These are phyloP conservation scores for Akanthomyces muscarius DNA, from an alignment of 2,329 filamentous ascomycete genomes.

Conservation along the genomic window DNA sequence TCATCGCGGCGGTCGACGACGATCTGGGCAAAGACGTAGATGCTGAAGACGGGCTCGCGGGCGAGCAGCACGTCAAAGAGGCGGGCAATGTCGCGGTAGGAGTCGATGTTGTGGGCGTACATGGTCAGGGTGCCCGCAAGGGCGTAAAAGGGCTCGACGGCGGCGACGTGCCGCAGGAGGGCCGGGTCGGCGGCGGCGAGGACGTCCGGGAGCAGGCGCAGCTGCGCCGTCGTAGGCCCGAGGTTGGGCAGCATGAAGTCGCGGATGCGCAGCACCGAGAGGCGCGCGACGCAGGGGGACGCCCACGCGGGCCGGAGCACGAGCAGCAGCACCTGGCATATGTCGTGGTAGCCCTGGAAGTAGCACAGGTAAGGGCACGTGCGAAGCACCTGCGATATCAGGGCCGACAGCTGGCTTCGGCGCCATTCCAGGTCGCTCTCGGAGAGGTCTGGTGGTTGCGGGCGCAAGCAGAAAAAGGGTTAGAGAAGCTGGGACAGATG, in stretches of 20 bases:
- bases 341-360: constrained; percentile 98
- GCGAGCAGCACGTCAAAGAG: constrained; percentile 91
- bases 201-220: constrained; percentile 82
- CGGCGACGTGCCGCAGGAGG: constrained; percentile 71
- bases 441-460: constrained; percentile 52
- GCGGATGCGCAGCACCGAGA: constrained; percentile 84
- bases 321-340: constrained; percentile 89
- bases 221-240: constrained; percentile 73
- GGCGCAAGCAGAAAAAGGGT: no score
- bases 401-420: constrained; percentile 70
- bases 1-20: constrained; percentile 76
- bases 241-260: constrained; percentile 97
- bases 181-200: constrained; percentile 66
- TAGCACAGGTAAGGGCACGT: constrained; percentile 82
- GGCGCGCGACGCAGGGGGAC: constrained; percentile 64
- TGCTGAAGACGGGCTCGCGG: constrained; percentile 77
- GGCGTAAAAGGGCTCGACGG: constrained; percentile 84
- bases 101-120: constrained; percentile 93
- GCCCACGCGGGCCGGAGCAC: constrained; percentile 66
- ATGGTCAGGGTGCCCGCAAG: constrained; percentile 90
- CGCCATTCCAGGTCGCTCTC: constrained; percentile 64
- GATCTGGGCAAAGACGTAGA: constrained; percentile 91
- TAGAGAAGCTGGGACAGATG: constrained; percentile 9
- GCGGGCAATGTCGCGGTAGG: constrained; percentile 81
- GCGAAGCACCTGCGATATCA: constrained; percentile 79